Conservation (phyloP, 108 stramenopile genomes). For the Poteriospumella lacustris region DNA sequence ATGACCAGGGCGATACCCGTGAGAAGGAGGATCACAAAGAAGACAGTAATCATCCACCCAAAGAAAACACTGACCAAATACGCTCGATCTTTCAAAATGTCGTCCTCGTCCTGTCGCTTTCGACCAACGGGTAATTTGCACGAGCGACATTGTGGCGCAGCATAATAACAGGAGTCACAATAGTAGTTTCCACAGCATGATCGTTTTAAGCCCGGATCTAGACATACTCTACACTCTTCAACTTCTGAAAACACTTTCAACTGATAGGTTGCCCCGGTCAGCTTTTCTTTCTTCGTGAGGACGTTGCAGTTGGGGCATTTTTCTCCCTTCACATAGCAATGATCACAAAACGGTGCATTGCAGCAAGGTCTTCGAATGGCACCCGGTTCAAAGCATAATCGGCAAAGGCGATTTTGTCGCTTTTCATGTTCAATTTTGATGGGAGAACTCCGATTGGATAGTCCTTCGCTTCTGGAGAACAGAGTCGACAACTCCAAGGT, state of each 20-base stretch:
- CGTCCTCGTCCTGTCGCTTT: neutral
- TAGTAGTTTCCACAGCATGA: conserved; percentile 3
- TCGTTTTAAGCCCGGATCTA: neutral
- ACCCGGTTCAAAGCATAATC: conserved; percentile 4
- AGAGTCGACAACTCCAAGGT: no score
- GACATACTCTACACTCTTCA: conserved; percentile 15
- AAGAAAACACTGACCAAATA: neutral
- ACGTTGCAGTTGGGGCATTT: neutral
- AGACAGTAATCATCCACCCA: neutral
- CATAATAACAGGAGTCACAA: conserved; percentile 16
- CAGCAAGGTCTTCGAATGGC: neutral
- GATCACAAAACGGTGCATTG: neutral
- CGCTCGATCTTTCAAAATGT: neutral
- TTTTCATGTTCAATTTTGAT: no score
- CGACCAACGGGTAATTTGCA: neutral
- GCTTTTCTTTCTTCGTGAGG: neutral
- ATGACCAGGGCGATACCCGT: neutral
- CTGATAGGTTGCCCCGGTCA: conserved; percentile 5
- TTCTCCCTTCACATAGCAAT: conserved; percentile 1
- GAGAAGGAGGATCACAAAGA: neutral
- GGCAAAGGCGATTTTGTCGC: no score
- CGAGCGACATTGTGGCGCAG: neutral
- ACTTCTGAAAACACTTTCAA: neutral
- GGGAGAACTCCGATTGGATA: no score
- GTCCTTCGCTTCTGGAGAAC: no score